Conservation (phyloP, 805 yeast species). For the Ogataea henricii region DNA sequence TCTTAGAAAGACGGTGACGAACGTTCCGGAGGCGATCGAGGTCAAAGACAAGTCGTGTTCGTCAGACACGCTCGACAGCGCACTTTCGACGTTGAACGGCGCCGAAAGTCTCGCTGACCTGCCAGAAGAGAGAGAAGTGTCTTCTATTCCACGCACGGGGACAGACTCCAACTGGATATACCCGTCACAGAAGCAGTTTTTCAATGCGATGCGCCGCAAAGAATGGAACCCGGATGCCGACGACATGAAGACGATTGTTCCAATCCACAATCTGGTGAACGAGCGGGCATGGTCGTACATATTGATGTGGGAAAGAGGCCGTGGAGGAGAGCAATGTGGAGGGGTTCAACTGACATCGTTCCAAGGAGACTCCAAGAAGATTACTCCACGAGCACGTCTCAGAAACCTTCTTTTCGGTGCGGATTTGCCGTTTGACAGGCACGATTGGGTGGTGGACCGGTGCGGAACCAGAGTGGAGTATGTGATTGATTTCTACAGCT, state of each 20-base stretch:
- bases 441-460: conserved; percentile 88
- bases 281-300: conserved; percentile 92
- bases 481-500: conserved; percentile 86
- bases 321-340: conserved; percentile 68
- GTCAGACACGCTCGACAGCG: conserved; percentile 43
- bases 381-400: conserved; percentile 86
- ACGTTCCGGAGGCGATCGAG: conserved; percentile 42
- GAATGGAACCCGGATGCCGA: conserved; percentile 78
- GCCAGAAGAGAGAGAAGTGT: conserved; percentile 73
- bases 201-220: conserved; percentile 90
- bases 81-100: conserved; percentile 25
- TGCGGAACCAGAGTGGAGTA: conserved; percentile 85
- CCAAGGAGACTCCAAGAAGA: conserved; percentile 81
- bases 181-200: conserved; percentile 94
- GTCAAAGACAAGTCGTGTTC: conserved; percentile 40
- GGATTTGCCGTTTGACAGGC: conserved; percentile 89
- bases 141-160: conserved; percentile 82
- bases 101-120: conserved; percentile 33
- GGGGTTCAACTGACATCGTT: conserved; percentile 84
- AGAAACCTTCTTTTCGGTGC: conserved; percentile 61
- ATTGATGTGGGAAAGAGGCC: conserved; percentile 71
- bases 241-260: conserved; percentile 90
- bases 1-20: conserved; percentile 19
- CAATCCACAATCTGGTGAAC: conserved; percentile 91
- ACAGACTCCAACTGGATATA: conserved; percentile 79